Evolutionary conservation across 345 rosid species (phyloP), one percentile per base, ranked within the genome.

Genomic region (Citrus unshiu): DNA sequence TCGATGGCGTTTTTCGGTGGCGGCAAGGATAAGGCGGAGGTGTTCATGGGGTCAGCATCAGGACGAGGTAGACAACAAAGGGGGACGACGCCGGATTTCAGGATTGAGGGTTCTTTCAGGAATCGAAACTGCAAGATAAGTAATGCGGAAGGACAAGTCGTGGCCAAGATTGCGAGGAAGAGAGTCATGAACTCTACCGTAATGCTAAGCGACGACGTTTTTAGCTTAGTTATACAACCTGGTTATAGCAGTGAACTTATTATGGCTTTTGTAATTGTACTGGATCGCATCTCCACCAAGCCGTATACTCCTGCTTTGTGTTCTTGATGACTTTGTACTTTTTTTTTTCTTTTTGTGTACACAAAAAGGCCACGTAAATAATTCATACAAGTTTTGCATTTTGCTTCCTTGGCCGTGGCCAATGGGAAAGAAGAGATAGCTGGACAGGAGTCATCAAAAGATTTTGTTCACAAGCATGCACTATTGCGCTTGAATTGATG

Each of bases 201-300:
- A 51, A 32, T 89, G 76, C 86, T 89, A 0, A 77, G 81, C 67
- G 82, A 81, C 30, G 92, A 89, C 51, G 92, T 89, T 25, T 89
- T 89, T 70, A 85, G 78, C 77, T 76, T 89, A 46, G 83, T 40
- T 43, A 84, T 89, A 46, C 79, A 81, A 3, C 87, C 90, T 32
- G 87, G 87, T 39, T 82, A 81, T 64, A 85, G 86, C 34, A 56
- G 77, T 0, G 81, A 76, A 6, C 86, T 89, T 22, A 51, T 83
- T n/a, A 89, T 89, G 92, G 89, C 88, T 34, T 83, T 86, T 59
- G 74, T 89, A 7, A 57, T 89, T 64, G 72, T 83, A 49, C 72
- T 89, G 80, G 92, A 89, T 74, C 89, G 90, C 66, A 87, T 89
- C 37, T 83, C 79, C 73, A 51, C 34, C 12, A 81, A 79, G 29